These are phyloP conservation scores for Pleurotus tuber-regium DNA, from an alignment of 768 basidiomycete species.

Conservation along the genomic window DNA sequence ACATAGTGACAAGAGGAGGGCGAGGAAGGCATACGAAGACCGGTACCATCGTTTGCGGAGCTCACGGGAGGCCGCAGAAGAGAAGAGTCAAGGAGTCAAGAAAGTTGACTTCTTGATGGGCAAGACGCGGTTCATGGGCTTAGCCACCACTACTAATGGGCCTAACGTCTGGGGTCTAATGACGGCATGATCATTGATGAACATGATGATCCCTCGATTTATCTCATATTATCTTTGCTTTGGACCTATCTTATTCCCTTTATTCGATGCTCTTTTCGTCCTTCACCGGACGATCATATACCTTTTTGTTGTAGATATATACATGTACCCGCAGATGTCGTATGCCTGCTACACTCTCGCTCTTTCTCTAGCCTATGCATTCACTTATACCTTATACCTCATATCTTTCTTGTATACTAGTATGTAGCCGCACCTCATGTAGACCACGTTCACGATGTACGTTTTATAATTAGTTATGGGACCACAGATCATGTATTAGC, in stretches of 20 bases:
- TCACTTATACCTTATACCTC: not conserved
- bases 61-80: conserved; percentile 26
- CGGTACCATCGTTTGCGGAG: conserved; percentile 37
- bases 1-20: conserved; percentile 27
- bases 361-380: not conserved
- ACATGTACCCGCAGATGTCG: not conserved
- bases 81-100: conserved; percentile 37
- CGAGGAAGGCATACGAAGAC: conserved; percentile 39
- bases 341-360: not conserved
- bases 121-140: conserved; percentile 34
- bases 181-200: not conserved
- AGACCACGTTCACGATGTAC: not conserved
- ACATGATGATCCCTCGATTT: not conserved
- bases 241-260: not conserved
- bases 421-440: not conserved
- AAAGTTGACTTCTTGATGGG: conserved; percentile 53
- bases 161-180: conserved; percentile 1
- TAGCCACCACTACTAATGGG: conserved; percentile 29
- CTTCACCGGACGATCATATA: not conserved
- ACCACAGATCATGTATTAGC: no score
- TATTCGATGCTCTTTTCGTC: not conserved
- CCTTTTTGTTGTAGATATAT: not conserved
- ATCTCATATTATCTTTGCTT: not conserved
- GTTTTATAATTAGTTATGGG: not conserved
- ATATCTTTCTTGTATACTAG: not conserved